Conservation (phyloP, 176 grass and related monocot genomes). For the Cocos nucifera region DNA sequence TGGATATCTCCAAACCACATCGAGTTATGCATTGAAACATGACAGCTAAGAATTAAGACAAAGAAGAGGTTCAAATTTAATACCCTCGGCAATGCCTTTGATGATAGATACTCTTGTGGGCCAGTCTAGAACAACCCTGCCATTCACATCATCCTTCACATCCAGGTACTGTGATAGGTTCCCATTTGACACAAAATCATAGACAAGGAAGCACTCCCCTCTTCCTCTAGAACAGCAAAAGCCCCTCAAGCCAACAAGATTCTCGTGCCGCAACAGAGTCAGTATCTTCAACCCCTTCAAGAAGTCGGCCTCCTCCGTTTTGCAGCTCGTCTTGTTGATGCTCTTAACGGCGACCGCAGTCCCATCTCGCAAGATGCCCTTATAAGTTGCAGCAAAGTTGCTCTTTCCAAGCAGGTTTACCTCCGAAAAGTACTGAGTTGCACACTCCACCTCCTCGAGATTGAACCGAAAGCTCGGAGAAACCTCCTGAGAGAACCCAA, state of each 20-base stretch:
- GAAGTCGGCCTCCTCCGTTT: slow-evolving; percentile 60
- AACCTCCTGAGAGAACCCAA: slow-evolving; percentile 30
- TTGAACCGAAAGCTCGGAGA: slow-evolving; percentile 60
- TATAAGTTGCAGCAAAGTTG: slow-evolving; percentile 41
- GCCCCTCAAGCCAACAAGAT: slow-evolving; percentile 51
- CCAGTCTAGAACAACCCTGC: slow-evolving; percentile 49
- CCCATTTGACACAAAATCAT: slow-evolving; percentile 59
- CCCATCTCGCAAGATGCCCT: slow-evolving; percentile 51
- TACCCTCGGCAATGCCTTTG: slow-evolving; percentile 70
- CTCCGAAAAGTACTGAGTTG: slow-evolving; percentile 60
- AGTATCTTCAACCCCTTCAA: slow-evolving; percentile 47
- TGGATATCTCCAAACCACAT: no score
- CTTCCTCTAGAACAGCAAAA: slow-evolving; percentile 65
- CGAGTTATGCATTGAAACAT: no score
- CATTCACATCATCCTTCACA: slow-evolving; percentile 21
- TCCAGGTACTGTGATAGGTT: slow-evolving; percentile 57
- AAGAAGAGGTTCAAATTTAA: no score
- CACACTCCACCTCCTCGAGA: slow-evolving; percentile 66
- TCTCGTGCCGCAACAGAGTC: slow-evolving; percentile 52
- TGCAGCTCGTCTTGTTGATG: slow-evolving; percentile 81
- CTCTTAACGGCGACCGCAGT: slow-evolving; percentile 49
- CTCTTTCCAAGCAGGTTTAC: slow-evolving; percentile 52
- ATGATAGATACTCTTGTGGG: slow-evolving; percentile 51
- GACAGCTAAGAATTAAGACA: no score
- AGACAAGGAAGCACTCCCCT: slow-evolving; percentile 68